Conservation (phyloP, 768 basidiomycete species). For the Mycena filopes region DNA sequence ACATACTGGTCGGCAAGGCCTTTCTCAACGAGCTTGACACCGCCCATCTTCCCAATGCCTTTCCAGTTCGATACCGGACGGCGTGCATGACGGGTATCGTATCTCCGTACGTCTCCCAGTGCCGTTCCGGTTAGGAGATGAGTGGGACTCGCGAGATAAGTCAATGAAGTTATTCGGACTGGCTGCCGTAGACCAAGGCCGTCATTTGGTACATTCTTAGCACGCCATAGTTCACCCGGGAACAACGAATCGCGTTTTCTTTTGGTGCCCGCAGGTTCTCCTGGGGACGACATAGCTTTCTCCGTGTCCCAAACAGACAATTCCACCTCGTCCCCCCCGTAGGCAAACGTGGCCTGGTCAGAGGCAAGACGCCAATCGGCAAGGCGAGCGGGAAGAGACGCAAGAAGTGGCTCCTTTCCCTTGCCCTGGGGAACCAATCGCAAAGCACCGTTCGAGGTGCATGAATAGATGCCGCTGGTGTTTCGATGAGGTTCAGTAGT, state of each 20-base stretch:
- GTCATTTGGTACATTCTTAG: constrained; percentile 88
- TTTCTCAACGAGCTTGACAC: constrained; percentile 66
- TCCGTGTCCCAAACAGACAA: constrained; percentile 84
- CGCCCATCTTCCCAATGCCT: constrained; percentile 66
- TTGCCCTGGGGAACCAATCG: constrained; percentile 53
- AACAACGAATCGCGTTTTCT: constrained; percentile 71
- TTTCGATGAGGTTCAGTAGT: neutral
- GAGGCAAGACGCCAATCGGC: constrained; percentile 70
- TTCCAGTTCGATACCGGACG: constrained; percentile 78
- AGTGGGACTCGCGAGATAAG: constrained; percentile 59
- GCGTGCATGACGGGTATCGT: constrained; percentile 78
- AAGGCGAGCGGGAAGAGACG: constrained; percentile 75
- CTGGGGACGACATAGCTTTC: constrained; percentile 46
- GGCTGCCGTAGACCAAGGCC: constrained; percentile 79
- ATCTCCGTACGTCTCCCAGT: constrained; percentile 77
- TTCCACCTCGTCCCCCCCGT: constrained; percentile 90
- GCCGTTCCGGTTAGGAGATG: constrained; percentile 79
- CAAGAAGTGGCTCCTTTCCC: constrained; percentile 36
- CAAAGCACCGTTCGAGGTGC: constrained; percentile 81
- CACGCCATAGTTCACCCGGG: constrained; percentile 84
- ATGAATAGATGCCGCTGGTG: constrained; percentile 67
- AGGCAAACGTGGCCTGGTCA: constrained; percentile 69
- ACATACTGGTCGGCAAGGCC: constrained; percentile 75
- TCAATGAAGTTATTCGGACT: constrained; percentile 76
- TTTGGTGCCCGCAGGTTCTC: constrained; percentile 53